Base-by-base conservation (phyloP, 2,329 filamentous ascomycete species). In the Ophiocordyceps robertsii region DNA sequence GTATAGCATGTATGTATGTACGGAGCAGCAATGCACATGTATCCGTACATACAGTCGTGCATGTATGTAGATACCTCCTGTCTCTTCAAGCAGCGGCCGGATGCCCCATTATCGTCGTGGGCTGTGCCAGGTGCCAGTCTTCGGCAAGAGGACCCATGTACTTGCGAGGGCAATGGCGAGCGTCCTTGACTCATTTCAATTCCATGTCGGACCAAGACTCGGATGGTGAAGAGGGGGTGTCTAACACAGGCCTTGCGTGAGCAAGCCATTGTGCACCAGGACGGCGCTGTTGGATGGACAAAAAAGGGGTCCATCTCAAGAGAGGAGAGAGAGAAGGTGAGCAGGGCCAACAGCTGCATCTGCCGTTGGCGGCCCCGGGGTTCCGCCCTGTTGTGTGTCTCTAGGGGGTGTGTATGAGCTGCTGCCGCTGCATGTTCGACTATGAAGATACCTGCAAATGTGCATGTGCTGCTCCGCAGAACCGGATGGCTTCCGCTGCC, bases 401-500 rank as follows among this genome's bases (percentile, higher is more conserved):
- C 12, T 39, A 29, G 33, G 33, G 33, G 33, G 33, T 9, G 37
- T 38, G 17, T 16, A 27, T 13, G 19, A 13, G 33, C 17, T 11
- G 37, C 5, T 29, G 21, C 21, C 4, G 19, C 19, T 4, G n/a
- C 19, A 19, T 19, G 19, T 19, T 19, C 19, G 19, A 19, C 19
- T 19, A 19, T 19, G 19, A 19, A 19, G 19, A 19, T 19, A 19
- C 19, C 19, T 19, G 19, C 19, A 19, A 19, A 19, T 19, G 16
- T 36, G 33, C 33, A 36, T 36, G 33, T 16, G 41, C 42, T 39
- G 42, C 41, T 37, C 39, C 37, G 44, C 40, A 40, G 24, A 39
- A 24, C 46, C 41, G 46, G 46, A 45, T 38, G 33, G 16, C 45
- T 46, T 46, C 42, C 45, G 39, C 42, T 37, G 42, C 43, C 33